Evolutionary conservation across 345 rosid genomes (phyloP), one percentile per base, ranked within the genome.

Genomic region (Hibiscus syriacus): DNA sequence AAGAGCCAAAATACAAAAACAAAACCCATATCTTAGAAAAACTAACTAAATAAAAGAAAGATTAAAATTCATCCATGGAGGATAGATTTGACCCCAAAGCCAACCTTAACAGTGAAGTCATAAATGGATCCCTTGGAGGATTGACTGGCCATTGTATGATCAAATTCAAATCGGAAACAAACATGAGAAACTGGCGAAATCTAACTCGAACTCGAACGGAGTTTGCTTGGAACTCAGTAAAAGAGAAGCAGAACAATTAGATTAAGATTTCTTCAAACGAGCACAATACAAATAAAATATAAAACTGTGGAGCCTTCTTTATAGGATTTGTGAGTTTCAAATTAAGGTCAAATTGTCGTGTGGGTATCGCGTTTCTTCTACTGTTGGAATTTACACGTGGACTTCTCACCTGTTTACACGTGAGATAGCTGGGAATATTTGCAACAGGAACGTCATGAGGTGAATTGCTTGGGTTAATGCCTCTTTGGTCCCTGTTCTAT

Each of bases 111-210:
- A n/a, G n/a, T n/a, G n/a, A n/a, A n/a, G n/a, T n/a, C n/a, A n/a
- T n/a, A n/a, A n/a, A n/a, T n/a, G n/a, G 93, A 87, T 41, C 78
- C 73, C 16, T 79, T 38, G 22, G 74, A 63, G 22, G 95, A 83
- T 60, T 80, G 74, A 71, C 83, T 64, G 32, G 96, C 97, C n/a
- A 92, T 90, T 0, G 85, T 70, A 62, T 66, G 84, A 17, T 79
- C 74, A 45, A 81, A 80, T 75, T 77, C 74, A 13, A 80, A 80
- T 75, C 87, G 73, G 58, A 55, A 64, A 77, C 68, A 11, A 56
- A 67, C 45, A 22, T 69, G 12, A 6, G 10, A 39, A 34, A 4
- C 5, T 34, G 7, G 5, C 38, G 5, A 34, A 1, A 34, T 2
- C n/a, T n/a, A n/a, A n/a, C n/a, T n/a, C n/a, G n/a, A n/a, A n/a